A percentile compares a stretch with the other conserved stretches of the same genome.
Conservation (phyloP, 164 flowering plant genomes). For the Taxillus chinensis region DNA sequence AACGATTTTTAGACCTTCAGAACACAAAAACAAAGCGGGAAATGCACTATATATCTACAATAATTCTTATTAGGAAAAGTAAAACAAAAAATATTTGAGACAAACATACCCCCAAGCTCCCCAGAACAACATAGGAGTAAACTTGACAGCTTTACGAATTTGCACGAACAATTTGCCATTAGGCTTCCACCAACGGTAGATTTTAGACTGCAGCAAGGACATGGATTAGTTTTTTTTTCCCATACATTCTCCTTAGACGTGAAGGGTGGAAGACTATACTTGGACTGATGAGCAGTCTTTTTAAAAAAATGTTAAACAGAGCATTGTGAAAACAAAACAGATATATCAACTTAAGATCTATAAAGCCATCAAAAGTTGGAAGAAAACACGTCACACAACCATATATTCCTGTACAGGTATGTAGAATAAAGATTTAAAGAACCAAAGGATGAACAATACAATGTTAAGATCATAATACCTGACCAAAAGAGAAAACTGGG, state of each 20-base stretch:
- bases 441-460: neutral
- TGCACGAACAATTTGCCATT: conserved; percentile 38
- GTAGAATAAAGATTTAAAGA: neutral
- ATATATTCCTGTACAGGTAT: neutral
- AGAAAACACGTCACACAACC: neutral
- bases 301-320: too few species aligned
- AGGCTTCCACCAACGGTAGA: conserved; percentile 90
- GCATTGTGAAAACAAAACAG: too few species aligned
- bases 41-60: too few species aligned
- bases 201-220: conserved; percentile 36
- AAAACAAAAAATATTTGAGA: neutral
- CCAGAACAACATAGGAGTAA: conserved; percentile 79
- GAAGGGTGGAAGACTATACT: too few species aligned
- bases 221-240: too few species aligned
- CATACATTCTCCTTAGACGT: too few species aligned
- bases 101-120: conserved; percentile 67
- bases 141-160: conserved; percentile 63
- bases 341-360: neutral
- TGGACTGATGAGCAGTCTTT: too few species aligned
- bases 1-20: too few species aligned
- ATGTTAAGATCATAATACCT: conserved; percentile 30
- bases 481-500: conserved; percentile 91
- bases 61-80: neutral
- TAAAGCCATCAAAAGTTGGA: neutral
- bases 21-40: too few species aligned